Conservation (phyloP, 179 eudicot genomes). For the Spergularia azorica region DNA sequence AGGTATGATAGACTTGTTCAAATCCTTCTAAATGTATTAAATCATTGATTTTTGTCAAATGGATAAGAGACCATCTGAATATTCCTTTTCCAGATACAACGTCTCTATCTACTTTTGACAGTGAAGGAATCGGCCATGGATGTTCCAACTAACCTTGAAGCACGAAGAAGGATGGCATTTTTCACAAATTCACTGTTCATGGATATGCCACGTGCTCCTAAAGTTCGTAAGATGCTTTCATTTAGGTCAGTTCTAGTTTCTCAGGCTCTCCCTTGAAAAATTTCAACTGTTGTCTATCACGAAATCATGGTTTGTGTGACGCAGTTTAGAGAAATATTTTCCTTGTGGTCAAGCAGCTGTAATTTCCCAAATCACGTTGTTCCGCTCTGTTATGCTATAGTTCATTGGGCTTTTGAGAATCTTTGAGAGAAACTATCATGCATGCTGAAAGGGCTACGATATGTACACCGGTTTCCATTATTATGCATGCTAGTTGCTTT, state of each 20-base stretch:
- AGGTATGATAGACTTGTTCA: constrained; percentile 45
- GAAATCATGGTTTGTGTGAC: background rate
- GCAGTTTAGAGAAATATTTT: constrained; percentile 7
- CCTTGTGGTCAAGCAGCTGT: constrained; percentile 11
- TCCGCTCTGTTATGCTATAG: background rate
- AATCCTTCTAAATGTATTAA: background rate
- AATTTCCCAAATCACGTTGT: background rate
- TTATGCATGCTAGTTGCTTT: too few species aligned
- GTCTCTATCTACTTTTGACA: constrained; percentile 85
- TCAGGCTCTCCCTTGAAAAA: constrained; percentile 9
- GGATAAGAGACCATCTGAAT: constrained; percentile 5
- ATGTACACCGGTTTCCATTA: too few species aligned
- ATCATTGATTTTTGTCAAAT: constrained; percentile 22
- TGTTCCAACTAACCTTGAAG: constrained; percentile 96
- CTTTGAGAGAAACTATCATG: background rate
- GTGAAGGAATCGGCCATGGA: constrained; percentile 92
- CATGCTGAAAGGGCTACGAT: too few species aligned
- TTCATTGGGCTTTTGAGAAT: background rate
- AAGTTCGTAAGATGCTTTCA: constrained; percentile 91
- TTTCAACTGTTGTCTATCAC: background rate
- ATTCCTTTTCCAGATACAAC: constrained; percentile 52
- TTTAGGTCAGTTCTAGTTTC: constrained; percentile 60
- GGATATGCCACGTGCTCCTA: constrained; percentile 99
- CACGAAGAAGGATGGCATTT: constrained; percentile 89
- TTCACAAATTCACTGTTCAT: constrained; percentile 93